Base-by-base conservation (phyloP, 2,329 filamentous ascomycete genomes). In the Dryadomyces sulphureus region DNA sequence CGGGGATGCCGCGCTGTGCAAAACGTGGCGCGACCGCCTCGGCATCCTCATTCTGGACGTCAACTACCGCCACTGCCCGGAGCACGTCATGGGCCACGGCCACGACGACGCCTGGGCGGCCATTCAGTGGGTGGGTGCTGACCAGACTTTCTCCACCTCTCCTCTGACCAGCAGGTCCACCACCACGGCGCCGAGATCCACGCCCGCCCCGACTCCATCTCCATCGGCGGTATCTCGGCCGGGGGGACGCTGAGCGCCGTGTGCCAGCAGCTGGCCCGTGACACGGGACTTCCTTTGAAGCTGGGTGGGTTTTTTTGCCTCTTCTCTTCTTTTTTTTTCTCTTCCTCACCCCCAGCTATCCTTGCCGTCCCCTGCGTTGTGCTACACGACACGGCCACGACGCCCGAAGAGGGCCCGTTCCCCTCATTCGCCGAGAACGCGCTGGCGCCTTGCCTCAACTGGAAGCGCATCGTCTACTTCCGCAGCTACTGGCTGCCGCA, bases 391-490 rank as follows among this genome's bases (percentile, higher is more conserved):
- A 11, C 7, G 45, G 57, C 57, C 48, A 55, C 56, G 22, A 16
- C 5, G 5, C 21, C 21, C n/a, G 21, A 41, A 5, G 56, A 62
- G 3, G 62, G 60, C 5, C 65, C 65, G 12, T 48, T n/a, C 20
- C 1, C 36, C 1, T 43, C 38, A 11, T 35, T 44, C 16, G 7
- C 3, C 9, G 45, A 47, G 20, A 39, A 38, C 17, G 35, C 14
- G 8, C 66, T 60, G 51, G 49, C 57, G 5, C 66, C 63, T 3
- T 64, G 66, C 4, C 65, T 66, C 9, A 68, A 68, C 53, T 69
- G 65, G 66, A 57, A 49, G 8, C 60, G 65, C 2, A 52, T 69
- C 57, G 59, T 12, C 6, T 45, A 27, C 60, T 69, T 69, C 49
- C 57, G 60, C 45, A 17, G 11, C 21, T 17, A 25, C 5, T 41